phyloP scores from a whole-genome alignment of 768 basidiomycete genomes.

The Lactarius akahatsu region DNA sequence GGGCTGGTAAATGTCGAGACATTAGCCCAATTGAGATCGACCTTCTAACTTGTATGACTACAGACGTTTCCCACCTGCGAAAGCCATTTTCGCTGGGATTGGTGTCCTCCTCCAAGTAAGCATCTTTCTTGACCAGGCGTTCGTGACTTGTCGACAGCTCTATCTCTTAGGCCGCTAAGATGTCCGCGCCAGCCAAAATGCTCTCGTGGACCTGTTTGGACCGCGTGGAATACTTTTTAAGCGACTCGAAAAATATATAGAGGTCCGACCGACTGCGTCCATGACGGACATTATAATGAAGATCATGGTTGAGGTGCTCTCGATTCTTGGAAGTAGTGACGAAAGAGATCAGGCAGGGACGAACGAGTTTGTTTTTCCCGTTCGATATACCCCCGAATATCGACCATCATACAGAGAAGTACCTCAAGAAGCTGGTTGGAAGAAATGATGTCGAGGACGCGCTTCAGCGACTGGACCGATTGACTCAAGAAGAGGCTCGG shows the following conservation, averaged over 20 bases:
- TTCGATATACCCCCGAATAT: background rate
- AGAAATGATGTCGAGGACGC: background rate
- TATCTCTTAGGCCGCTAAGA: background rate
- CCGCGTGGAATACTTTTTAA: background rate
- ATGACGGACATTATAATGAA: background rate
- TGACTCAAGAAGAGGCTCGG: background rate
- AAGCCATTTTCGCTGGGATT: background rate
- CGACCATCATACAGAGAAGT: background rate
- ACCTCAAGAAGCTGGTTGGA: background rate
- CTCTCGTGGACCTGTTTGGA: background rate
- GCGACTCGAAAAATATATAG: background rate
- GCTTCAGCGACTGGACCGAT: background rate
- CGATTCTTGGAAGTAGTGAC: background rate
- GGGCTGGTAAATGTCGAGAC: background rate
- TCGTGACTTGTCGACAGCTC: background rate
- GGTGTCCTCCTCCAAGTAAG: background rate
- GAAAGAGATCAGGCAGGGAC: background rate
- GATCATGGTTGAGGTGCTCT: background rate
- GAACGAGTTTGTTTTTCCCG: background rate
- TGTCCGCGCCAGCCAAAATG: background rate
- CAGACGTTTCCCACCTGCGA: background rate
- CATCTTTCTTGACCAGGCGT: no score
- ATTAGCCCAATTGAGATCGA: background rate
- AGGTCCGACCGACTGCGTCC: background rate
- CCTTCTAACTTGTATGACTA: background rate